Conservation (phyloP, 306 rosid species). For the Canavalia gladiata region DNA sequence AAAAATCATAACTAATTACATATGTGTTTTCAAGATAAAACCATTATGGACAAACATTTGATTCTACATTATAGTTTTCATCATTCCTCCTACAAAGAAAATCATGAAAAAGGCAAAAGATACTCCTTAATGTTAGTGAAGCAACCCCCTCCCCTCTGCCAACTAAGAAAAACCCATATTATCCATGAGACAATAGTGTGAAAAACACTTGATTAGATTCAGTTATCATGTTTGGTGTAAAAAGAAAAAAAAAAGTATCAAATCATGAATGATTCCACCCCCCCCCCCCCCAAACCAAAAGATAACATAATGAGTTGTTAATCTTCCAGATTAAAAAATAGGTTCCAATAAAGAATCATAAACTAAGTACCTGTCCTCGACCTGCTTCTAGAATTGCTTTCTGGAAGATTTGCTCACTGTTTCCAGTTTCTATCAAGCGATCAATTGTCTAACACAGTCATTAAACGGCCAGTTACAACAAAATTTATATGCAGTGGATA, state of each 20-base stretch:
- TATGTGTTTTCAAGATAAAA: conserved; percentile 32
- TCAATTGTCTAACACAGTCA: conserved; percentile 76
- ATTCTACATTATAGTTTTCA: neutral
- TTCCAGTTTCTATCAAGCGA: conserved; percentile 94
- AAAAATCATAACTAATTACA: conserved; percentile 1
- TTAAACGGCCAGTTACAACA: conserved; percentile 52
- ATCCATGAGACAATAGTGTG: conserved; percentile 9
- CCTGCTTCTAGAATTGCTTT: conserved; percentile 87
- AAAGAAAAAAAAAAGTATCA: neutral
- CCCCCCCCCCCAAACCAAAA: neutral
- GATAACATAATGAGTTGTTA: conserved; percentile 5
- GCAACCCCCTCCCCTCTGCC: neutral
- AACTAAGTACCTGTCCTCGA: conserved; percentile 82
- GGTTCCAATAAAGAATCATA: conserved; percentile 16
- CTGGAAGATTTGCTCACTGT: conserved; percentile 94
- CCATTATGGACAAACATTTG: conserved; percentile 11
- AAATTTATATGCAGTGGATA: conserved; percentile 16
- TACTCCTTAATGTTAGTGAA: neutral
- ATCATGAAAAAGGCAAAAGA: conserved; percentile 22
- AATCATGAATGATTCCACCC: neutral
- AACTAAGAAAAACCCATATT: neutral
- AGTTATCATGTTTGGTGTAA: neutral
- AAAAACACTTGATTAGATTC: neutral
- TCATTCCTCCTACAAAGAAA: conserved; percentile 6
- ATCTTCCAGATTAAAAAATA: conserved; percentile 17